Evolutionary conservation across 139 green algal genomes (phyloP).

Genomic region (Chlamydomonas sp.): DNA sequence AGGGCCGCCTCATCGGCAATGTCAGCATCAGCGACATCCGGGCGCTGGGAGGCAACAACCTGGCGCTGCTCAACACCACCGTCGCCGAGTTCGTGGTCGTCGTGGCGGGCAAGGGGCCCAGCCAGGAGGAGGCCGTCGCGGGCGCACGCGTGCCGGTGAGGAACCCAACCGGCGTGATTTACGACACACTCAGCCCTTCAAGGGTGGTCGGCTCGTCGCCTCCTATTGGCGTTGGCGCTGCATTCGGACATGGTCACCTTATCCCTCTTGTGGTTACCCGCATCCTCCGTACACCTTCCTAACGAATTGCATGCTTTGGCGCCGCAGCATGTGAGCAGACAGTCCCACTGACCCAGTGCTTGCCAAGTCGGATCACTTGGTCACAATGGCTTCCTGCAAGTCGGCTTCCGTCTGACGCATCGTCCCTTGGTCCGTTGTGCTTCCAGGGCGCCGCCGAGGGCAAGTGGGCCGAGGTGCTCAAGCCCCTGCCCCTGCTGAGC

Average conservation of each 20-base stretch:
- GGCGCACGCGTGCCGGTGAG: conserved; percentile 32
- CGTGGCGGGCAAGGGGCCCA: conserved; percentile 30
- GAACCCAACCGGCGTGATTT: not conserved
- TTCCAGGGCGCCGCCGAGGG: conserved; percentile 21
- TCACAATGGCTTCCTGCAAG: too few relatives aligned
- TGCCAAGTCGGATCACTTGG: too few relatives aligned
- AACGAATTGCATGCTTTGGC: too few relatives aligned
- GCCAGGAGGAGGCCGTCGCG: conserved; percentile 13
- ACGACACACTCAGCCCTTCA: not conserved
- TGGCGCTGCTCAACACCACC: conserved; percentile 22
- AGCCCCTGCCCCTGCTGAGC: conserved; percentile 34
- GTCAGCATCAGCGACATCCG: conserved; percentile 70
- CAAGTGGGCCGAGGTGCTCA: conserved; percentile 42
- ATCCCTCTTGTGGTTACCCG: too few relatives aligned
- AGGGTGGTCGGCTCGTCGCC: not conserved
- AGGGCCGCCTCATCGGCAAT: conserved; percentile 60
- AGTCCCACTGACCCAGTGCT: too few relatives aligned
- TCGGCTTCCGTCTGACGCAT: not conserved
- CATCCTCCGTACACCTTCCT: too few relatives aligned
- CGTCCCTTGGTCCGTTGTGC: not conserved
- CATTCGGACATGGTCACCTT: too few relatives aligned
- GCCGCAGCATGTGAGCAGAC: too few relatives aligned
- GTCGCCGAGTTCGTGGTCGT: conserved; percentile 36
- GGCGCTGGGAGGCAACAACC: conserved; percentile 33
- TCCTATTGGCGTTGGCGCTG: too few relatives aligned